These are phyloP conservation scores for Lolium rigidum DNA, from an alignment of 176 grass and related monocot species.

Conservation along the genomic window DNA sequence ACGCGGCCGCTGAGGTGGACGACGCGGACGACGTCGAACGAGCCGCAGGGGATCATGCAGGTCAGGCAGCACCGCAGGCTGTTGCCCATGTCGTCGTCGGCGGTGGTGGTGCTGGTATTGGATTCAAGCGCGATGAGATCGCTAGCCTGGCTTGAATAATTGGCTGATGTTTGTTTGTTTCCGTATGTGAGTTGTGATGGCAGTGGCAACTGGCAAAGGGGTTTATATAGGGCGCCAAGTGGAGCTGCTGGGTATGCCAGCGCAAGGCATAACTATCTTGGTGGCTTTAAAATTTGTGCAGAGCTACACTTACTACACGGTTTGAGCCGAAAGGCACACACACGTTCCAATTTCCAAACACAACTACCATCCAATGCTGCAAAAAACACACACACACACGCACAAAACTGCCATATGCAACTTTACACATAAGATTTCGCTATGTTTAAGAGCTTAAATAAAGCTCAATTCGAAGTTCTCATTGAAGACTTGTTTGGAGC, in stretches of 20 bases:
- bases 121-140: conserved; percentile 23
- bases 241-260: conserved; percentile 35
- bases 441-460: neutral
- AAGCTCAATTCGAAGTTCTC: neutral
- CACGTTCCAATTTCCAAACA: neutral
- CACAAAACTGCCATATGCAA: neutral
- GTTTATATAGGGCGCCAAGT: conserved; percentile 56
- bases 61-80: conserved; percentile 90
- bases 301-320: neutral
- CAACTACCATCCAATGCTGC: neutral
- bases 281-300: conserved; percentile 22
- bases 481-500: neutral
- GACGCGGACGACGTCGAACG: conserved; percentile 83
- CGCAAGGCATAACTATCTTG: conserved; percentile 37
- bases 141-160: conserved; percentile 14
- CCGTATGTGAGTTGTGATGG: conserved; percentile 34
- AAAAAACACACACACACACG: too few species aligned
- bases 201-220: conserved; percentile 16
- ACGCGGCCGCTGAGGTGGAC: conserved; percentile 88
- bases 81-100: conserved; percentile 70
- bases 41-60: conserved; percentile 88
- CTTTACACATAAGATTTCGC: neutral
- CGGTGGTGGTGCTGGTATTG: neutral
- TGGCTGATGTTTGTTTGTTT: conserved; percentile 22
- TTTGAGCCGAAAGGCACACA: neutral